phyloP scores from a whole-genome alignment of 2,329 filamentous ascomycete genomes.

The Sordariomycetes sp. region DNA sequence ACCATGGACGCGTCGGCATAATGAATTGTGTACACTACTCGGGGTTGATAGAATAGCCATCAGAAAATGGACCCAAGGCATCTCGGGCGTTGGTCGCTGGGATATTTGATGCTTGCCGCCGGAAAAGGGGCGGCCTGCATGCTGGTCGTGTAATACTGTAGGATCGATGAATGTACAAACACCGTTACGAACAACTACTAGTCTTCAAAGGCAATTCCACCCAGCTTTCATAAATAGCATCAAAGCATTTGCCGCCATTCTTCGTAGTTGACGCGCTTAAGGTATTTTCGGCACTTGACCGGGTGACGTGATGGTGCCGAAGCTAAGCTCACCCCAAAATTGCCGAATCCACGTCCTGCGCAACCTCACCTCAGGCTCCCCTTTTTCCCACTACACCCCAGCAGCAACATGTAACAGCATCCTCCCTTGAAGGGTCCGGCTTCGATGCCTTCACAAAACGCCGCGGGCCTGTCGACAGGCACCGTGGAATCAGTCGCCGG shows the following conservation, averaged over 20 bases:
- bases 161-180: too few species aligned
- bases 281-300: neutral
- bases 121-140: too few species aligned
- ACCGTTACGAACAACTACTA: too few species aligned
- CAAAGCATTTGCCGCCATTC: too few species aligned
- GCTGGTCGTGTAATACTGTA: too few species aligned
- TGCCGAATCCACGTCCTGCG: too few species aligned
- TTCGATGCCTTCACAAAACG: conserved; percentile 36
- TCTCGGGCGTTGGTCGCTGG: neutral
- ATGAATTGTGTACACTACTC: neutral
- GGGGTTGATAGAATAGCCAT: neutral
- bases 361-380: conserved; percentile 1
- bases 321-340: too few species aligned
- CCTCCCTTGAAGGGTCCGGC: conserved; percentile 3
- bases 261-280: too few species aligned
- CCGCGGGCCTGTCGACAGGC: conserved; percentile 62
- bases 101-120: neutral
- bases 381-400: too few species aligned
- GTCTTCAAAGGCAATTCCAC: too few species aligned
- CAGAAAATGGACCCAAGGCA: neutral
- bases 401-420: neutral
- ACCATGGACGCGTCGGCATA: neutral
- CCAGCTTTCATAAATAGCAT: too few species aligned
- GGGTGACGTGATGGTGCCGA: too few species aligned
- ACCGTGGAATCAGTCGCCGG: conserved; percentile 83